Base-by-base conservation (phyloP, 202 grass and related monocot species). In the Zoysia matrella region DNA sequence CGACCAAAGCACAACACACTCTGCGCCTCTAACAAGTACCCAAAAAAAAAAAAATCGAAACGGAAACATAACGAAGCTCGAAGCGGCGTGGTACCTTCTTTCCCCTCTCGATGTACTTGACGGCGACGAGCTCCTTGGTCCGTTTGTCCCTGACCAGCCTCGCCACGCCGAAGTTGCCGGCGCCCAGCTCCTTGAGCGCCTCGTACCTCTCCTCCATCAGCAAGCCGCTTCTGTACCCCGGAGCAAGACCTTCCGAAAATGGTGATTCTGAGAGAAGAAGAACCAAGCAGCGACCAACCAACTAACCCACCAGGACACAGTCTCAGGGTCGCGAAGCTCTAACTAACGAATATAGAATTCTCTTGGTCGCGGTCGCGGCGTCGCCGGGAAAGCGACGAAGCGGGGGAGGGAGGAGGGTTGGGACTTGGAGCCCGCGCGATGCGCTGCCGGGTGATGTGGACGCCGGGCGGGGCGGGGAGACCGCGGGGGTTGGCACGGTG, bases 21-120 rank as follows among this genome's bases (percentile, higher is more conserved):
- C 5, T 22, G 57, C 16, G 30, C 30, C 30, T 36, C 30, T 36
- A 36, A 36, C 30, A 36, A 36, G 30, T 36, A 36, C 30, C 30
- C 30, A 36, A 36, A 36, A 36, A 36, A 36, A 36, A 36, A 36
- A 36, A 36, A 36, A 36, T 36, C 30, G 30, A 36, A 36, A 36
- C 30, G 30, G 30, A 36, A 36, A 36, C 30, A 36, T 36, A 36
- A 36, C 30, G 30, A 36, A 49, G 36, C 30, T 56, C 6, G 3
- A 46, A 57, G 6, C 49, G 15, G 11, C 11, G 42, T 4, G 11
- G 0, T 58, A 98, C 95, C 95, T 93, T 98, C 66, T 88, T 89
- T 75, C 92, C 92, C 89, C 95, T 93, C 83, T 91, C 88, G 78
- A 95, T 95, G 85, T 90, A 95, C 86, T 98, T 98, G 79, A 95